These are phyloP conservation scores for Alternaria tenuissima DNA, from an alignment of 2,329 filamentous ascomycete species.

Conservation along the genomic window DNA sequence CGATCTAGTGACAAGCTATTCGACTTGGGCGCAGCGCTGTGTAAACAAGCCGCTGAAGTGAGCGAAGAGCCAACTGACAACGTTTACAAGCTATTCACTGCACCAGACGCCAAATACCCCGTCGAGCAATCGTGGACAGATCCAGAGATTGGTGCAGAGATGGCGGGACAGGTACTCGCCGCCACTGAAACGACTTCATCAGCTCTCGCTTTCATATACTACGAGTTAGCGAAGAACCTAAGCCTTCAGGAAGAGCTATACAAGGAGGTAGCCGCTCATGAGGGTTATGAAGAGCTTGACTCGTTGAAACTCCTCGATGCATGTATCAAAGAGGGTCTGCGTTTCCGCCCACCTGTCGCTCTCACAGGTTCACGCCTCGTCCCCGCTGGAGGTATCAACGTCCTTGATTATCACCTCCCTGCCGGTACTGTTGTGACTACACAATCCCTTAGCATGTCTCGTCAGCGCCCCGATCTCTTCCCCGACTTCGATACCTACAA, in stretches of 20 bases:
- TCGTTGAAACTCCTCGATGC: slow-evolving; percentile 26
- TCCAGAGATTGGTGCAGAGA: slow-evolving; percentile 27
- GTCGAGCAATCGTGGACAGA: slow-evolving; percentile 25
- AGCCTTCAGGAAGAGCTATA: slow-evolving; percentile 23
- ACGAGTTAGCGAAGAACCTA: slow-evolving; percentile 28
- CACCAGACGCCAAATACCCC: slow-evolving; percentile 26
- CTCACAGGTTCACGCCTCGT: slow-evolving; percentile 30
- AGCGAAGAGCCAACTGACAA: slow-evolving; percentile 12
- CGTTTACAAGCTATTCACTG: slow-evolving; percentile 26
- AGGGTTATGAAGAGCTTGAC: slow-evolving; percentile 31
- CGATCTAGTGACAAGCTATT: slow-evolving; percentile 31
- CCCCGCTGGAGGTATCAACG: slow-evolving; percentile 23
- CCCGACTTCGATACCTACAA: slow-evolving; percentile 30
- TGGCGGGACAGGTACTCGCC: slow-evolving; percentile 32
- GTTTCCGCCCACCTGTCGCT: slow-evolving; percentile 30
- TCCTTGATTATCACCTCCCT: slow-evolving; percentile 26
- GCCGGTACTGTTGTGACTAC: slow-evolving; percentile 27
- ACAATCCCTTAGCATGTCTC: slow-evolving; percentile 30
- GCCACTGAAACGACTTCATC: slow-evolving; percentile 32
- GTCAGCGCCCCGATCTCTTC: slow-evolving; percentile 30
- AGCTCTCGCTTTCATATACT: slow-evolving; percentile 31
- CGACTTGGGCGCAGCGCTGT: slow-evolving; percentile 23
- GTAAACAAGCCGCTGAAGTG: slow-evolving; percentile 18
- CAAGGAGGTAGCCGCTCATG: slow-evolving; percentile 20
- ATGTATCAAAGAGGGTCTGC: slow-evolving; percentile 32